Evolutionary conservation across 192 early-diverging fungal species (phyloP), one percentile per base, ranked within the genome.

Genomic region (Backusella sp.): DNA sequence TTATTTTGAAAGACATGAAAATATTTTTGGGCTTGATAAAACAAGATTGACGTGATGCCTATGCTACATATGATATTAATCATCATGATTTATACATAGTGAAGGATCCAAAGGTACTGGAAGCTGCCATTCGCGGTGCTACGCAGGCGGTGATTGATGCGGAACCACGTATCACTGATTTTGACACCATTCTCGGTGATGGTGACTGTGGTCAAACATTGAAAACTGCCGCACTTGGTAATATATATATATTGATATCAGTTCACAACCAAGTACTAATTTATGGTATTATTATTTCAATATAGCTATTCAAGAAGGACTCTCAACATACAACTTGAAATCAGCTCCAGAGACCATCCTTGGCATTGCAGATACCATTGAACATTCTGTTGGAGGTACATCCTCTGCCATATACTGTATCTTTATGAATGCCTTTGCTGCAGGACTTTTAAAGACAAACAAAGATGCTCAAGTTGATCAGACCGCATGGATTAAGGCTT

Each of bases 171-270:
- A 83, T 96, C 39, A 95, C 93, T 4, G 76, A 80, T 36, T 87
- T 89, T 41, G 95, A 96, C 71, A 88, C 88, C 68, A 78, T 95
- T 70, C 84, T 90, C 72, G 94, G 95, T 28, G 95, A 96, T 74
- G 95, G 95, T 17, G 95, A 96, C 79, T 96, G 94, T 75, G 95
- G 95, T 17, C 79, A 89, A 17, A 91, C 92, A 12, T 79, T 96
- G 42, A 82, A 87, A 17, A 81, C 86, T 4, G 94, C 93, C 15
- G 92, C 89, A 19, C 85, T 82, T n/a, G 85, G 77, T 78, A 78
- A 78, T 46, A 36, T 77, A 49, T 5, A n/a, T 9, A 70, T 30
- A 44, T 23, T 67, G 39, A 52, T 68, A 81, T 19, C 46, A 36
- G 44, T 70, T 32, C n/a, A 49, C 46, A n/a, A n/a, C 7, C 46